Evolutionary conservation across 140 eudicot genomes (phyloP).

Genomic region (Senecio squalidus): DNA sequence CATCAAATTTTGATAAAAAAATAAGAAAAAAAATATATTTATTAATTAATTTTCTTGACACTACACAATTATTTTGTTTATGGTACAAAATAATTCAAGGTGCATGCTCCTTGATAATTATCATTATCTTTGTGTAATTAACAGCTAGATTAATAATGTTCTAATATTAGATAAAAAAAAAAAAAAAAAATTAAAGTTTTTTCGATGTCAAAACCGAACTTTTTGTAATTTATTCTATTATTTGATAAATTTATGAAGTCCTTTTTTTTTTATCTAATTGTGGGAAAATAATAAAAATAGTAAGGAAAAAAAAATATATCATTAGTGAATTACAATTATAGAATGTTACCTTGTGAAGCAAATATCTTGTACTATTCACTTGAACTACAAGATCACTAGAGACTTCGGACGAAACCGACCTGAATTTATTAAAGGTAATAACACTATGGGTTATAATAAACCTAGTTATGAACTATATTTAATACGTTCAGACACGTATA

Average conservation of each 20-base stretch:
- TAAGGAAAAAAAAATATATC: not conserved
- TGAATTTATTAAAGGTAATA: conserved; percentile 18
- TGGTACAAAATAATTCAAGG: too few relatives aligned
- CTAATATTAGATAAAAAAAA: not conserved
- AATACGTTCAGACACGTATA: too few relatives aligned
- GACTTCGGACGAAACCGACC: conserved; percentile 92
- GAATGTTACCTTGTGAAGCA: conserved; percentile 84
- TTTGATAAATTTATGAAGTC: not conserved
- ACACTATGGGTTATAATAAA: too few relatives aligned
- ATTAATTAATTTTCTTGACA: too few relatives aligned
- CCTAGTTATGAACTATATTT: too few relatives aligned
- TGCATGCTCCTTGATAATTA: too few relatives aligned
- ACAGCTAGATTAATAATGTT: too few relatives aligned
- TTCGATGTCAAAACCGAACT: not conserved
- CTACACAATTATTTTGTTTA: too few relatives aligned
- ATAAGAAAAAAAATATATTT: too few relatives aligned
- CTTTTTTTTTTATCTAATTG: conserved; percentile 9
- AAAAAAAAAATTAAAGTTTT: too few relatives aligned
- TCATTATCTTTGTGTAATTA: too few relatives aligned
- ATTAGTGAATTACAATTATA: not conserved
- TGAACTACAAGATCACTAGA: conserved; percentile 90
- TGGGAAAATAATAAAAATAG: not conserved
- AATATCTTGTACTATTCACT: conserved; percentile 70
- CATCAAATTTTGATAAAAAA: too few relatives aligned
- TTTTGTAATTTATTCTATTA: not conserved